Conservation (phyloP, 176 grass and related monocot species). For the Oropetium thomaeum region DNA sequence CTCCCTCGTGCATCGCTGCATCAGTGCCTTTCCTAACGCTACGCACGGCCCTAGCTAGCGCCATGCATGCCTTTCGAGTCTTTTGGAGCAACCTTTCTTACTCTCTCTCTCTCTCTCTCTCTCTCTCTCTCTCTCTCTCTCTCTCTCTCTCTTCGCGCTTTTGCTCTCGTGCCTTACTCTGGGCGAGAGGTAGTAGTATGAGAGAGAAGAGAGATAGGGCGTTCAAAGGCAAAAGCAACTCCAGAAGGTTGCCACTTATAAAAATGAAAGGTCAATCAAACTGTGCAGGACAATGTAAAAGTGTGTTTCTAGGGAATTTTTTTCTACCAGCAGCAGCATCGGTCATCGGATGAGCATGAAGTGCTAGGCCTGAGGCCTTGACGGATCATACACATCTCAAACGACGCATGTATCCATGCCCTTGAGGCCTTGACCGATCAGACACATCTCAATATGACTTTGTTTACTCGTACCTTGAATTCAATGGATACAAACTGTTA, state of each 20-base stretch:
- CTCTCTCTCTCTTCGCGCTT: background rate
- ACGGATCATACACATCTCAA: background rate
- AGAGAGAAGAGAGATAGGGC: background rate
- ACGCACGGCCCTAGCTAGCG: constrained; percentile 7
- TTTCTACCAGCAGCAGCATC: background rate
- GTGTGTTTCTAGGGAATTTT: background rate
- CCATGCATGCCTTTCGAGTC: constrained; percentile 32
- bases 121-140: background rate
- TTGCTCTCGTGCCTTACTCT: background rate
- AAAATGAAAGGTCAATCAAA: constrained; percentile 44
- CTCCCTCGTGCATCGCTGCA: constrained; percentile 28
- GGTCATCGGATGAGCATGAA: background rate
- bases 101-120: background rate
- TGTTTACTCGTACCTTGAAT: background rate
- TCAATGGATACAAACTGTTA: too few relatives aligned
- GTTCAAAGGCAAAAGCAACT: constrained; percentile 42
- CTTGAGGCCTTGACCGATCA: background rate
- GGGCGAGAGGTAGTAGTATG: background rate
- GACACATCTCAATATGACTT: background rate
- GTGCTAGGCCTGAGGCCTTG: background rate
- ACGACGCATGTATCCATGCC: background rate
- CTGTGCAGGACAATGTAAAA: constrained; percentile 12
- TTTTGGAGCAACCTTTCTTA: constrained; percentile 31
- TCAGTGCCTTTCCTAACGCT: constrained; percentile 30
- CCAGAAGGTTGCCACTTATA: constrained; percentile 17